Conservation (phyloP, 257 asterid genomes). For the Solanum rostratum region DNA sequence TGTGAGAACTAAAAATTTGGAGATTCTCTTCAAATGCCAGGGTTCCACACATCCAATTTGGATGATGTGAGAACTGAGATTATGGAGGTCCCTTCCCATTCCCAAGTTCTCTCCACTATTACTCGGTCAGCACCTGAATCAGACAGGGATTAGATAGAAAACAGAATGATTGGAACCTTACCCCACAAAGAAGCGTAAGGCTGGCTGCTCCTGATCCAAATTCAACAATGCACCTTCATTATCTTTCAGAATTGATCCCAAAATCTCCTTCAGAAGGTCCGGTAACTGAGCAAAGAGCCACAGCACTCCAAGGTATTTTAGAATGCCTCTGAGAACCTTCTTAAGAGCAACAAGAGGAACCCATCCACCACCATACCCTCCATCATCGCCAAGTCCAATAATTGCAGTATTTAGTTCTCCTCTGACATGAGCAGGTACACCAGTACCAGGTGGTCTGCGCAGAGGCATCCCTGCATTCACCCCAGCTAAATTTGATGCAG, state of each 20-base stretch:
- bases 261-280: slow-evolving; percentile 88
- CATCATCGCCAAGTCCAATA: slow-evolving; percentile 99
- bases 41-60: neutral
- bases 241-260: slow-evolving; percentile 94
- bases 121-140: neutral
- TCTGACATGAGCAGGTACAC: slow-evolving; percentile 90
- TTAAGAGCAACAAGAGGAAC: slow-evolving; percentile 96
- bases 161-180: slow-evolving; percentile 22
- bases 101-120: neutral
- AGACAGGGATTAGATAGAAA: neutral
- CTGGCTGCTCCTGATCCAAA: slow-evolving; percentile 99
- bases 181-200: slow-evolving; percentile 99
- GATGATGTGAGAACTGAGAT: neutral
- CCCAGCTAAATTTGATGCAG: slow-evolving; percentile 43
- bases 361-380: slow-evolving; percentile 99
- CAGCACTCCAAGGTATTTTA: slow-evolving; percentile 94
- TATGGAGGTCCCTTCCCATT: neutral
- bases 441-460: slow-evolving; percentile 77
- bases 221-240: slow-evolving; percentile 92
- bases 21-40: neutral
- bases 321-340: slow-evolving; percentile 94
- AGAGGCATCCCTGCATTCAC: slow-evolving; percentile 40
- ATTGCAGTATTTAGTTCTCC: slow-evolving; percentile 98
- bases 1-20: neutral
- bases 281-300: slow-evolving; percentile 99